Evolutionary conservation across 2,329 filamentous ascomycete genomes (phyloP), one percentile per base, ranked within the genome.

Genomic region (Fusarium sp.): DNA sequence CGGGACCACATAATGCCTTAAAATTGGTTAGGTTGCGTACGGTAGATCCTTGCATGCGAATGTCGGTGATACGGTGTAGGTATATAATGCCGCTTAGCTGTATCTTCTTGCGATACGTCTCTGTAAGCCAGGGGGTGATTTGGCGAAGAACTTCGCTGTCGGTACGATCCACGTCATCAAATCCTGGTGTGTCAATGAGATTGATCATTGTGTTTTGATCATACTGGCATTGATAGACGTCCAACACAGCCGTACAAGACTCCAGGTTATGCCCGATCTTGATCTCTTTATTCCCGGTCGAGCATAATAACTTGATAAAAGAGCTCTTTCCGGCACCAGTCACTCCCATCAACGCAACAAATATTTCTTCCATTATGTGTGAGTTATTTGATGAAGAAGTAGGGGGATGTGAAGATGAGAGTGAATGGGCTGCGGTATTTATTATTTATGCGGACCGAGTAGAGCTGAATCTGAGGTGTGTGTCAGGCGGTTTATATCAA

Each of bases 301-400:
- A 55, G 13, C 19, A 8, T 3, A 23, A 39, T n/a, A n/a, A n/a
- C n/a, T n/a, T n/a, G 22, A 64, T 64, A n/a, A 64, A 61, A 4
- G 50, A 56, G 20, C 61, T 64, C 14, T 61, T 61, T 5, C 61
- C 56, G 17, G 61, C 32, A n/a, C 61, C 61, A 4, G 56, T 61
- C 41, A 64, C 50, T 11, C 56, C 61, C 56, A 64, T 64, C 3
- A 64, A 10, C 3, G 61, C 61, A n/a, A 64, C 45, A 6, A 56
- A 44, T 3, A 64, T 32, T 23, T 55, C 44, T 9, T 44, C n/a
- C n/a, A n/a, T n/a, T n/a, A n/a, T n/a, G n/a, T n/a, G n/a, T n/a
- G n/a, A n/a, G n/a, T n/a, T n/a, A n/a, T n/a, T n/a, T n/a, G n/a
- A n/a, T n/a, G n/a, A n/a, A n/a, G n/a, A n/a, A n/a, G n/a, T n/a